These are phyloP conservation scores for Alnus glutinosa DNA, from an alignment of 306 rosid genomes.

Conservation along the genomic window DNA sequence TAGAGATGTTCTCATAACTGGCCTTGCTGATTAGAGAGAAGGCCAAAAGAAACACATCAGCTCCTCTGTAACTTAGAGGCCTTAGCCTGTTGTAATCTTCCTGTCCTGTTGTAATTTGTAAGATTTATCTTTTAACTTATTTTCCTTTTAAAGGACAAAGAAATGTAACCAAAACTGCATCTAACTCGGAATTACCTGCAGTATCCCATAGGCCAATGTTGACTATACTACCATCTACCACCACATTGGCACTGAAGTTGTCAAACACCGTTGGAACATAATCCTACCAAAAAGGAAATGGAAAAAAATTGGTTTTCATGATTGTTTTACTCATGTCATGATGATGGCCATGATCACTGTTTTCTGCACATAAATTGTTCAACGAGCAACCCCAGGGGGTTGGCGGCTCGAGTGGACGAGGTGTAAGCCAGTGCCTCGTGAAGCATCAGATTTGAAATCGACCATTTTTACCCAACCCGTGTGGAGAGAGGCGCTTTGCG, in stretches of 20 bases:
- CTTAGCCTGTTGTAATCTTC: constrained; percentile 94
- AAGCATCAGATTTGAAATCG: too few species aligned
- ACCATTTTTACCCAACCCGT: too few species aligned
- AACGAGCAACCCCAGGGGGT: not conserved
- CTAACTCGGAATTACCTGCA: constrained; percentile 44
- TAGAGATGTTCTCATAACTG: constrained; percentile 84
- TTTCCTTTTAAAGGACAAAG: too few species aligned
- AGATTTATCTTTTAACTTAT: too few species aligned
- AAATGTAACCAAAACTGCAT: not conserved
- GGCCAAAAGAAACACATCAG: constrained; percentile 90
- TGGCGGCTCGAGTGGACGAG: too few species aligned
- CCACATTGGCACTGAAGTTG: constrained; percentile 71
- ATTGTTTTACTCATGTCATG: not conserved
- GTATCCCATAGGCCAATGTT: constrained; percentile 82
- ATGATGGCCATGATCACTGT: not conserved
- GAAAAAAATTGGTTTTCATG: not conserved
- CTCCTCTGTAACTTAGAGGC: constrained; percentile 96
- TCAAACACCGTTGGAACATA: constrained; percentile 63
- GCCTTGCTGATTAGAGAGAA: constrained; percentile 94
- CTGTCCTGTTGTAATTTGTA: constrained; percentile 53
- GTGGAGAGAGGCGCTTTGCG: too few species aligned
- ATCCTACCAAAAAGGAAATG: constrained; percentile 8
- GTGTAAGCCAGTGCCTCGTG: too few species aligned
- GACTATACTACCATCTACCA: constrained; percentile 61
- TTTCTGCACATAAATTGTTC: not conserved